Conservation (phyloP, 2,329 filamentous ascomycete species). For the Diaporthe citriasiana region DNA sequence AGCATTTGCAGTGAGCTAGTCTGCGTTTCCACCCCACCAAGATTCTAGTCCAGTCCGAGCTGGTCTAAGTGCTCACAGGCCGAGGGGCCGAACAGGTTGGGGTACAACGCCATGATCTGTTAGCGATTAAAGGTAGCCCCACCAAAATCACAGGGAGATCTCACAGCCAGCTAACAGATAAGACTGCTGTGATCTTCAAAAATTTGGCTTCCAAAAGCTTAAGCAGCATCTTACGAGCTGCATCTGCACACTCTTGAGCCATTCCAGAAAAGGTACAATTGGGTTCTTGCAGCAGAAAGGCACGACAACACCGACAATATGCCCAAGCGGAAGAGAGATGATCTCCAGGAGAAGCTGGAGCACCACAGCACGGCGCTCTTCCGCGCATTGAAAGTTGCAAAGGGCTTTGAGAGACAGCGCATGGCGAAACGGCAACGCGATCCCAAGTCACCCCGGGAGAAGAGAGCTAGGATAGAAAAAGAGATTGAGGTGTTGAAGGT, state of each 20-base stretch:
- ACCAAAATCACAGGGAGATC: not conserved
- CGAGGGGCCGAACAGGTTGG: not conserved
- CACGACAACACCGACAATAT: constrained; percentile 52
- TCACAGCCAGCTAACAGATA: constrained; percentile 19
- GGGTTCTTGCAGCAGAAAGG: not conserved
- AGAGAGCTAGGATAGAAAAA: constrained; percentile 72
- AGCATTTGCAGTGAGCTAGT: constrained; percentile 19
- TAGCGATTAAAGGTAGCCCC: not conserved
- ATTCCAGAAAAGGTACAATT: not conserved
- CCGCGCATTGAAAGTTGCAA: constrained; percentile 78
- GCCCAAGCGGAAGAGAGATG: constrained; percentile 71
- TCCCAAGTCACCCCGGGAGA: constrained; percentile 60
- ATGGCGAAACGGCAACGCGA: constrained; percentile 72
- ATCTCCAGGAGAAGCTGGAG: constrained; percentile 42
- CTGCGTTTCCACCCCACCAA: constrained; percentile 28
- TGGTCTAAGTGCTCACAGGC: constrained; percentile 17
- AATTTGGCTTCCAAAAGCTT: constrained; percentile 24
- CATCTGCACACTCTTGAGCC: not conserved
- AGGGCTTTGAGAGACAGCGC: constrained; percentile 84
- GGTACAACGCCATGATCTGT: not conserved
- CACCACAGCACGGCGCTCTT: constrained; percentile 72
- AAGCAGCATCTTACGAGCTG: constrained; percentile 13
- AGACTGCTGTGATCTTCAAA: constrained; percentile 17
- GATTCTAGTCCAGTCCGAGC: constrained; percentile 20
- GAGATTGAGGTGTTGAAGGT: constrained; percentile 71